A percentile compares a stretch with the other conserved stretches of the same genome.
Evolutionary conservation across 2,329 filamentous ascomycete species (phyloP).

Genomic region (Paraconiothyrium sp.): DNA sequence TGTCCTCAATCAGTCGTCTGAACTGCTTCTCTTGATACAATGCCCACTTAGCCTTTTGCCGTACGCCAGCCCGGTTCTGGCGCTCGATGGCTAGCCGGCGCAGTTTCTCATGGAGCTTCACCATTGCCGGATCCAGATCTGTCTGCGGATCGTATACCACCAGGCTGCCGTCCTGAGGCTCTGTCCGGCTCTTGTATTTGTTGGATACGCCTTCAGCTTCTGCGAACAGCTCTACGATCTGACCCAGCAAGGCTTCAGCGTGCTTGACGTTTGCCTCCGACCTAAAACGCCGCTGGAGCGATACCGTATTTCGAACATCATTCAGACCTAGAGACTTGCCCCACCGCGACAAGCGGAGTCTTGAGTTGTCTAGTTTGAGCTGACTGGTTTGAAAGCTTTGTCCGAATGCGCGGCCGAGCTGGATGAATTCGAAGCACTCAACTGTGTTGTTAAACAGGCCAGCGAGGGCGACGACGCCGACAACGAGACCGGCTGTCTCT

Average conservation of each 20-base stretch:
- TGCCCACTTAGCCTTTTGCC: slow-evolving; percentile 38
- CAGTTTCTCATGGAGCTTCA: slow-evolving; percentile 38
- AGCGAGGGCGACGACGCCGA: slow-evolving; percentile 30
- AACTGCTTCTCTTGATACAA: slow-evolving; percentile 43
- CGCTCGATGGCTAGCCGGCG: slow-evolving; percentile 34
- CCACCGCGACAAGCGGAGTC: slow-evolving; percentile 44
- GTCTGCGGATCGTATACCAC: slow-evolving; percentile 22
- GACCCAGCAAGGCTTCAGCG: slow-evolving; percentile 28
- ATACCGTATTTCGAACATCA: slow-evolving; percentile 17
- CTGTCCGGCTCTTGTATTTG: slow-evolving; percentile 26
- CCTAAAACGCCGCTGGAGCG: slow-evolving; percentile 18
- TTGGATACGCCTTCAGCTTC: slow-evolving; percentile 34
- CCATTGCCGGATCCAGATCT: slow-evolving; percentile 29
- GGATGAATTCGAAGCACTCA: slow-evolving; percentile 35
- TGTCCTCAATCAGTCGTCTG: slow-evolving; percentile 40
- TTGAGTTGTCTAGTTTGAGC: slow-evolving; percentile 43
- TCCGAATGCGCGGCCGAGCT: slow-evolving; percentile 29
- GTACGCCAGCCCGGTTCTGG: slow-evolving; percentile 31
- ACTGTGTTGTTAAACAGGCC: slow-evolving; percentile 32
- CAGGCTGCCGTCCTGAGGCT: slow-evolving; percentile 20
- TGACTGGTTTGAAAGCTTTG: slow-evolving; percentile 29
- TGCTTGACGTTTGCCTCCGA: slow-evolving; percentile 18
- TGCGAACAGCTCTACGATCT: slow-evolving; percentile 35
- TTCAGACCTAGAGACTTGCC: slow-evolving; percentile 35
- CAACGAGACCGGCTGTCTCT: slow-evolving; percentile 28